Evolutionary conservation across 1,284 basidiomycete genomes (phyloP).

Genomic region (Boletellus sp.): DNA sequence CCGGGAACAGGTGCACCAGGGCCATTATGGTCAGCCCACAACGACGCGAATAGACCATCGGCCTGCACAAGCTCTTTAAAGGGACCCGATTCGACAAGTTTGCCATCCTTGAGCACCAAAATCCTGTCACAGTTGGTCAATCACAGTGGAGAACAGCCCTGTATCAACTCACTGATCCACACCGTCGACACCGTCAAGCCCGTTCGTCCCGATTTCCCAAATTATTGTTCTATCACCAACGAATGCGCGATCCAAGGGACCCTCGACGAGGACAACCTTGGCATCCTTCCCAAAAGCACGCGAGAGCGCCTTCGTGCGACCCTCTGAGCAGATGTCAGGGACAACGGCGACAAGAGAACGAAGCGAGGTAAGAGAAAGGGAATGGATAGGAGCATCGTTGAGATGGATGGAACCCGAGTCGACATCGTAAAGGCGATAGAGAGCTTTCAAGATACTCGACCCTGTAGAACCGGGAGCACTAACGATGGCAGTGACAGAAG

Average conservation of each 20-base stretch:
- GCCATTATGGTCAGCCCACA: constrained; percentile 80
- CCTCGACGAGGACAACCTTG: constrained; percentile 75
- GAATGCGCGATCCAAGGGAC: constrained; percentile 75
- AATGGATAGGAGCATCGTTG: constrained; percentile 82
- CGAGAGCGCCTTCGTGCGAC: constrained; percentile 85
- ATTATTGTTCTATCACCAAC: constrained; percentile 64
- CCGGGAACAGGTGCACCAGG: constrained; percentile 29
- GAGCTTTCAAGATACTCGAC: constrained; percentile 76
- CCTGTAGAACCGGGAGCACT: constrained; percentile 81
- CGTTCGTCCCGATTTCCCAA: constrained; percentile 79
- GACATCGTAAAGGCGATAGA: constrained; percentile 90
- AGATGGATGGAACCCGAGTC: constrained; percentile 71
- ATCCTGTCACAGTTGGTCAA: constrained; percentile 48
- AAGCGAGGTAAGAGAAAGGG: constrained; percentile 78
- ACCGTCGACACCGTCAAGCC: constrained; percentile 22
- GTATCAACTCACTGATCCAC: constrained; percentile 53
- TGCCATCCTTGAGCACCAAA: constrained; percentile 77
- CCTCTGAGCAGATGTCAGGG: constrained; percentile 79
- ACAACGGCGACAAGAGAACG: constrained; percentile 80
- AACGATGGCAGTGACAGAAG: constrained; percentile 78
- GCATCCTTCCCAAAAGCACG: constrained; percentile 84
- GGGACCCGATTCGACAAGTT: constrained; percentile 74
- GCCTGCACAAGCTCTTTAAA: constrained; percentile 69
- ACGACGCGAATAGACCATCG: constrained; percentile 70
- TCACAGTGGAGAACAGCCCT: background rate